Percentiles rank a stretch among this genome's conserved stretches.
These are phyloP conservation scores for Secale cereale DNA, from an alignment of 176 grass and related monocot genomes.

Conservation along the genomic window DNA sequence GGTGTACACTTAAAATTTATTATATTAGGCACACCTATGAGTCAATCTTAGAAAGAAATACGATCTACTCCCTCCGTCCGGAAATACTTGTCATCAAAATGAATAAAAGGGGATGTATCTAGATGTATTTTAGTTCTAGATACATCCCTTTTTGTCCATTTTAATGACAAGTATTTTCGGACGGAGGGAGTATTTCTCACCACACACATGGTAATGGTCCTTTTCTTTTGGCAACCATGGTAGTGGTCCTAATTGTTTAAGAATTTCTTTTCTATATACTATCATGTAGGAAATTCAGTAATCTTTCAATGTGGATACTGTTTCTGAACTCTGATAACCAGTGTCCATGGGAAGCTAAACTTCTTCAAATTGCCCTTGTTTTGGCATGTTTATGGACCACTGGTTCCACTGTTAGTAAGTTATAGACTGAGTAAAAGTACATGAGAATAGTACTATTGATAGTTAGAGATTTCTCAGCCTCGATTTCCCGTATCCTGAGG, in stretches of 20 bases:
- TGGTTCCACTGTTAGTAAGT: background rate
- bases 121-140: no score
- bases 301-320: background rate
- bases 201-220: background rate
- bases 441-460: background rate
- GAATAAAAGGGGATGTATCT: no score
- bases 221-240: background rate
- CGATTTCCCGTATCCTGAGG: constrained; percentile 3
- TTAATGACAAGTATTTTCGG: no score
- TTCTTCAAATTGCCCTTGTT: background rate
- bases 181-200: no score
- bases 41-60: background rate
- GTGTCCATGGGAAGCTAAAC: constrained; percentile 6
- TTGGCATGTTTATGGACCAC: background rate
- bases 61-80: no score
- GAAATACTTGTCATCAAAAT: no score
- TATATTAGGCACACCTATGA: background rate
- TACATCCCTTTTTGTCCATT: no score
- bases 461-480: constrained; percentile 12
- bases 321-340: background rate
- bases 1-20: background rate
- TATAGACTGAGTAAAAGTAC: background rate
- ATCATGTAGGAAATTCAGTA: constrained; percentile 2
- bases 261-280: background rate
- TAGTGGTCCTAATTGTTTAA: background rate